Base-by-base conservation (phyloP, 345 rosid species). In the Acer negundo region DNA sequence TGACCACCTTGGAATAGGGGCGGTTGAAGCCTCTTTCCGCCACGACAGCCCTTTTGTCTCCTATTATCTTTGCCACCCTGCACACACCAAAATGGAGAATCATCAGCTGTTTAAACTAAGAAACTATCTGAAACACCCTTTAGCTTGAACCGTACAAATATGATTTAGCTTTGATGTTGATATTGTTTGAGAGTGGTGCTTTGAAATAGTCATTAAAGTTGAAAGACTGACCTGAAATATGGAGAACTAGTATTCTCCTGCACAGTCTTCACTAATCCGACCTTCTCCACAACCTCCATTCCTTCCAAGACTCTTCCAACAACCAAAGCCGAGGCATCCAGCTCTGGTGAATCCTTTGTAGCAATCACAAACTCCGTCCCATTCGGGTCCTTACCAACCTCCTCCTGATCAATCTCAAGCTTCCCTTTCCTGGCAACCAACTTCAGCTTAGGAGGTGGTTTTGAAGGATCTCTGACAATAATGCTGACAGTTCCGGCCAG, bases 11-110 rank as follows among this genome's bases (percentile, higher is more conserved):
- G 1, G 95, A 84, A 85, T 93, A 95, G 38, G 98, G 98, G 62
- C 97, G 88, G 77, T 93, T 93, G 82, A 95, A 95, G 62, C 97
- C 97, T 79, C 95, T 90, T 77, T 90, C 98, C 42, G 97, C 97
- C 4, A 93, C 98, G 17, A 89, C 94, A 13, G 97, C 97, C 79
- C 98, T 89, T 82, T 92, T 92, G 74, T 93, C 98, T 55, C 98
- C 97, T 35, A 93, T 83, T 75, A 92, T 87, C 81, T 93, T 89
- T 42, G 98, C 97, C 73, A 90, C 95, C 84, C 98, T 95, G 86
- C 55, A 24, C 80, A 79, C 80, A 79, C 72, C 75, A 79, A 71
- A 65, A 59, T 42, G 40, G n/a, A 28, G 31, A 16, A 61, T 62
- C 58, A 17, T 19, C 13, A 23, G 66, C 75, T 20, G 65, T 1